phyloP scores from a whole-genome alignment of 2,329 filamentous ascomycete genomes.

The Paecilomyces niveus region DNA sequence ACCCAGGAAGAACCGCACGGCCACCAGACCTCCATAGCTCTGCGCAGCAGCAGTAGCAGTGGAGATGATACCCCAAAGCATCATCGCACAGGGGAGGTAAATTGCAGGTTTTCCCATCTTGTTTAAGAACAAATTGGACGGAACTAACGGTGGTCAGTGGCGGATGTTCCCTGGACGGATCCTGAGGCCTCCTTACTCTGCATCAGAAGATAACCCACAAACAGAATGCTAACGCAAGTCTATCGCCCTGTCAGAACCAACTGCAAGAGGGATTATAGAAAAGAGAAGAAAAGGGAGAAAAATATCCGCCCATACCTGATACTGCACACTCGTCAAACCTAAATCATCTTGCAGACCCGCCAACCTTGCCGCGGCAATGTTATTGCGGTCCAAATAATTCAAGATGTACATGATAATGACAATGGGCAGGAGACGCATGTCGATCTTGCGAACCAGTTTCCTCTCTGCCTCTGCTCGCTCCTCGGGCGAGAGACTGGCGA shows the following conservation, averaged over 20 bases:
- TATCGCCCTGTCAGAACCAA: conserved; percentile 11
- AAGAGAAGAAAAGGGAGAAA: not conserved
- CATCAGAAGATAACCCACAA: conserved; percentile 59
- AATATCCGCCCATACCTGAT: conserved; percentile 11
- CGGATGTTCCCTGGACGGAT: not conserved
- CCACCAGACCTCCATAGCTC: conserved; percentile 43
- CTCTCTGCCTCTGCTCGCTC: conserved; percentile 50
- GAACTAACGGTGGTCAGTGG: conserved; percentile 21
- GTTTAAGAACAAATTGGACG: conserved; percentile 44
- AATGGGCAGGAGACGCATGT: conserved; percentile 59
- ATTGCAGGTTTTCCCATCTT: conserved; percentile 45
- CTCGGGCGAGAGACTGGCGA: conserved; percentile 42
- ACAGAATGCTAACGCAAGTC: conserved; percentile 39
- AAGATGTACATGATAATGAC: conserved; percentile 70
- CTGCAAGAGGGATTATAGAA: not conserved
- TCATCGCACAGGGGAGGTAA: conserved; percentile 49
- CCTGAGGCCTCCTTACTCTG: conserved; percentile 31
- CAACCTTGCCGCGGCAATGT: conserved; percentile 46
- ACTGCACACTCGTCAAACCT: conserved; percentile 33
- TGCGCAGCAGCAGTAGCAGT: conserved; percentile 35
- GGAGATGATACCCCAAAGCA: conserved; percentile 56
- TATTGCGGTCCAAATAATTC: conserved; percentile 62
- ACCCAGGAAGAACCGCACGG: conserved; percentile 40
- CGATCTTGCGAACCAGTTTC: conserved; percentile 62
- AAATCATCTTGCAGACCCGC: conserved; percentile 46